Conservation (phyloP, 768 basidiomycete species). For the Suillus placidus region DNA sequence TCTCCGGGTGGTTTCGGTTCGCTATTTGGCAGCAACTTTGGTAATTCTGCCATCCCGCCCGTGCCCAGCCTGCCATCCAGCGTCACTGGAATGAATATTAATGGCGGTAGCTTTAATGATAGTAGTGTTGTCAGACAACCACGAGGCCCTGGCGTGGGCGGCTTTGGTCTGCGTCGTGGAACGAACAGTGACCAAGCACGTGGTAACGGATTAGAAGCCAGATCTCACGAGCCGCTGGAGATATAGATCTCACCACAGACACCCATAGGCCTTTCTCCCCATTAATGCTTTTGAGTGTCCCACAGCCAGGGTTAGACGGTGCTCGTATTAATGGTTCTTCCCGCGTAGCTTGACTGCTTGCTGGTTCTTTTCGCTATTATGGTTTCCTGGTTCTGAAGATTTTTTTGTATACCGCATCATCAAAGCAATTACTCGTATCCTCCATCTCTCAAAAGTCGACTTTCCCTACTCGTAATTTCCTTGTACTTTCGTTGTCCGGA, state of each 20-base stretch:
- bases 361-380: not conserved
- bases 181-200: constrained; percentile 47
- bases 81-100: constrained; percentile 43
- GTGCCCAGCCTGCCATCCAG: constrained; percentile 76
- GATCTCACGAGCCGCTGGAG: constrained; percentile 86
- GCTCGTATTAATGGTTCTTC: constrained; percentile 25
- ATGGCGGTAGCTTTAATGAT: constrained; percentile 45
- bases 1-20: constrained; percentile 70
- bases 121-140: constrained; percentile 79
- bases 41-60: constrained; percentile 59
- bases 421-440: constrained; percentile 1
- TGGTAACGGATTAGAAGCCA: constrained; percentile 74
- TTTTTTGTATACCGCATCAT: constrained; percentile 10
- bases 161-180: constrained; percentile 64
- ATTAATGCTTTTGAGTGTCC: constrained; percentile 17
- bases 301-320: constrained; percentile 18
- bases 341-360: constrained; percentile 1
- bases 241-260: constrained; percentile 49
- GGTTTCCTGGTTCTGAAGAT: not conserved
- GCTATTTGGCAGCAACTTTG: constrained; percentile 58
- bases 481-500: constrained; percentile 9
- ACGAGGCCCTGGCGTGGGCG: constrained; percentile 76
- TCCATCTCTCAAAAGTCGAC: constrained; percentile 7
- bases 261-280: not conserved
- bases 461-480: constrained; percentile 11